phyloP scores from a whole-genome alignment of 805 yeast species.

The Wickerhamiella allomyrinae region DNA sequence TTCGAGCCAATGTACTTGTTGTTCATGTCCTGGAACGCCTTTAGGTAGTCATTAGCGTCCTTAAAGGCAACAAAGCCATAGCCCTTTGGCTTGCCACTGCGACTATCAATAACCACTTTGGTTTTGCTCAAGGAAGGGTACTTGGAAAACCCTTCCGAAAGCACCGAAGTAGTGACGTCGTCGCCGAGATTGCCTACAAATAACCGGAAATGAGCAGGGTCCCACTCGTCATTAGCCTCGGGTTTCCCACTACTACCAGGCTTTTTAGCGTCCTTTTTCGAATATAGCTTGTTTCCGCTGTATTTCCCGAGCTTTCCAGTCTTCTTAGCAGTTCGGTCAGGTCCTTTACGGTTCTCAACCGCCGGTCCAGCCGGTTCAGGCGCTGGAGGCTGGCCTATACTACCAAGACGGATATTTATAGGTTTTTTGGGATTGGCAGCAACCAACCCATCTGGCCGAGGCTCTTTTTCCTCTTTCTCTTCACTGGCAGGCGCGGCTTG shows the following conservation, averaged over 20 bases:
- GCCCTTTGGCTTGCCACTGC: constrained; percentile 36
- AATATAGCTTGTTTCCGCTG: background rate
- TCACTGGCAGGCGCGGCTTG: background rate
- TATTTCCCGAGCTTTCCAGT: no score
- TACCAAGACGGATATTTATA: background rate
- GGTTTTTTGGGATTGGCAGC: background rate
- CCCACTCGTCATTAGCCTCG: constrained; percentile 35
- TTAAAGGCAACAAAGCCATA: constrained; percentile 62
- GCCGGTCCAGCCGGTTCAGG: background rate
- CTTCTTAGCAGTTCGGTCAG: no score
- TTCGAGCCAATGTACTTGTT: constrained; percentile 63
- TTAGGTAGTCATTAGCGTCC: constrained; percentile 49
- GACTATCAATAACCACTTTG: constrained; percentile 41
- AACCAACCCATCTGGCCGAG: background rate
- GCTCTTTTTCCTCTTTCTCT: background rate
- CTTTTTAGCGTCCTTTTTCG: background rate
- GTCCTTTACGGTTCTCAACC: no score
- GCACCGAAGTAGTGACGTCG: constrained; percentile 46
- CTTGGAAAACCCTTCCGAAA: constrained; percentile 39
- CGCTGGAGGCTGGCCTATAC: background rate
- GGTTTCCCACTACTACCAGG: background rate
- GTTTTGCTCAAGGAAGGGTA: constrained; percentile 44
- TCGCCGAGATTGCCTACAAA: constrained; percentile 64
- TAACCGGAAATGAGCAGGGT: constrained; percentile 53
- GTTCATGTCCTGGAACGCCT: constrained; percentile 61